phyloP scores from a whole-genome alignment of 176 grass and related monocot genomes.

The Carex littledalei region DNA sequence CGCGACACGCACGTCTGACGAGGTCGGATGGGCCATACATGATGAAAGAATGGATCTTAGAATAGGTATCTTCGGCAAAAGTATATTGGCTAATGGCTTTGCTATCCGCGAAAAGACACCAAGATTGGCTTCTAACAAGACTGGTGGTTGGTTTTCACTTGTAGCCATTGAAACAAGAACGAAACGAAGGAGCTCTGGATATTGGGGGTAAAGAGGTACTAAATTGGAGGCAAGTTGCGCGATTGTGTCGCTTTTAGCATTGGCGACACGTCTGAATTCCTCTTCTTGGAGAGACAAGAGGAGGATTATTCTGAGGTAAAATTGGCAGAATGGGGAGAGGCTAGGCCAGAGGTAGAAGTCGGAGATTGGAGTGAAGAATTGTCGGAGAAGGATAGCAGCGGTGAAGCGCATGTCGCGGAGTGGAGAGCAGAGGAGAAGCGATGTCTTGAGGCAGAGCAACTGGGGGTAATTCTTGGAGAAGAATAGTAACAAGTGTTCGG shows the following conservation, averaged over 20 bases:
- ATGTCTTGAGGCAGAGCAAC: slow-evolving; percentile 55
- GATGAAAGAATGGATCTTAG: slow-evolving; percentile 60
- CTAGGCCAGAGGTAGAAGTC: neutral
- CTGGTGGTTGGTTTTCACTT: slow-evolving; percentile 7
- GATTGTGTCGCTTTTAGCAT: slow-evolving; percentile 78
- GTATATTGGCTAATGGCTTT: slow-evolving; percentile 52
- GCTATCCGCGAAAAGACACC: slow-evolving; percentile 64
- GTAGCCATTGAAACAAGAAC: slow-evolving; percentile 48
- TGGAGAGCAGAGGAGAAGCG: slow-evolving; percentile 40
- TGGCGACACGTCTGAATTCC: slow-evolving; percentile 48
- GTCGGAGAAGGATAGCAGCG: slow-evolving; percentile 27
- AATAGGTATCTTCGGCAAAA: slow-evolving; percentile 49
- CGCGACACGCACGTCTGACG: slow-evolving; percentile 67
- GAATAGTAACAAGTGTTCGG: neutral
- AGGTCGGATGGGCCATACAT: slow-evolving; percentile 44
- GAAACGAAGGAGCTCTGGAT: slow-evolving; percentile 53
- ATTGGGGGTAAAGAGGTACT: slow-evolving; percentile 43
- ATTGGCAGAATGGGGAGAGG: slow-evolving; percentile 51
- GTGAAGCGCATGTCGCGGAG: slow-evolving; percentile 42
- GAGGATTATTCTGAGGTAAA: slow-evolving; percentile 47
- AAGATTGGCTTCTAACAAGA: slow-evolving; percentile 67
- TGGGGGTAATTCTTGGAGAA: slow-evolving; percentile 42
- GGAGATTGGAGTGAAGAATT: slow-evolving; percentile 26
- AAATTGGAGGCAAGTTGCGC: slow-evolving; percentile 52
- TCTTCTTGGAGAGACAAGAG: slow-evolving; percentile 55